These are phyloP conservation scores for Colletotrichum melonis DNA, from an alignment of 2,329 filamentous ascomycete genomes.

Conservation along the genomic window DNA sequence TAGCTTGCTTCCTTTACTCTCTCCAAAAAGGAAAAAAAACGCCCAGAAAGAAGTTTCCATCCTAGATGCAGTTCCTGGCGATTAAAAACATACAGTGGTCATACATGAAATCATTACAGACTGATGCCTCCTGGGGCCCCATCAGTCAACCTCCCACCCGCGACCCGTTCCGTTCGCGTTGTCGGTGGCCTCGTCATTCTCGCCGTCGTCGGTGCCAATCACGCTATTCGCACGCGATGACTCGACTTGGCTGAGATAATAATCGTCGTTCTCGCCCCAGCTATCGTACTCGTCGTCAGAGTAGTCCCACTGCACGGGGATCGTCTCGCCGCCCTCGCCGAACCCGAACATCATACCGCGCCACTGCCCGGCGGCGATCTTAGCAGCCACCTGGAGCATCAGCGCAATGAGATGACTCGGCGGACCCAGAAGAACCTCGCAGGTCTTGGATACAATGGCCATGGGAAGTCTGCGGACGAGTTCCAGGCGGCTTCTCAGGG, in stretches of 20 bases:
- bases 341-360: constrained; percentile 68
- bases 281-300: constrained; percentile 67
- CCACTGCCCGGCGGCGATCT: constrained; percentile 75
- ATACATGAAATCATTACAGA: constrained; percentile 32
- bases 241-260: constrained; percentile 49
- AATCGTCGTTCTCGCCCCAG: constrained; percentile 67
- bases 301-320: constrained; percentile 72
- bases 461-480: constrained; percentile 65
- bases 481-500: constrained; percentile 53
- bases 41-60: constrained; percentile 16
- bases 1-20: constrained; percentile 3
- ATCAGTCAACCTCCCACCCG: constrained; percentile 36
- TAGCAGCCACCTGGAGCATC: constrained; percentile 84
- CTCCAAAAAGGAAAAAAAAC: constrained; percentile 8
- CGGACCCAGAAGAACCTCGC: constrained; percentile 81
- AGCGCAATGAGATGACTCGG: constrained; percentile 81
- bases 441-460: constrained; percentile 80
- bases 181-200: constrained; percentile 35
- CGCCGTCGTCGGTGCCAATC: constrained; percentile 24
- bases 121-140: background rate
- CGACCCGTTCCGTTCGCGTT: constrained; percentile 28
- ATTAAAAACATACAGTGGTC: constrained; percentile 30
- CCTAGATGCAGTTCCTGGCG: constrained; percentile 20
- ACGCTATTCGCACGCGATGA: constrained; percentile 42
- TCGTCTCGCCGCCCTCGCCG: constrained; percentile 63